phyloP scores from a whole-genome alignment of 371 early-diverging fungal species.

The Mortierella sp. region DNA sequence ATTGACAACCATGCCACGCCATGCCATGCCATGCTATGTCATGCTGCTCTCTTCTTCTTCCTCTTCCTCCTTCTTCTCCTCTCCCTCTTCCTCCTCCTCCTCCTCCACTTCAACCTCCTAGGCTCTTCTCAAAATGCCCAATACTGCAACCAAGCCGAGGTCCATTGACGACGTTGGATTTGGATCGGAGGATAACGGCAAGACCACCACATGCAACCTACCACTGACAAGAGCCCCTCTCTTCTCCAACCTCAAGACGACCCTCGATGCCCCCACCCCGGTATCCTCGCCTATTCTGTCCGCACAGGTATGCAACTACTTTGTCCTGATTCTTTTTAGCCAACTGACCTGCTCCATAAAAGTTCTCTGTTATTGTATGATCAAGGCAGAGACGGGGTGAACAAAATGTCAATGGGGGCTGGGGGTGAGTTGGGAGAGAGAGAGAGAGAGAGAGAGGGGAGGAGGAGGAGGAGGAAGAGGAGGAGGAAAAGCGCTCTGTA shows the following conservation, averaged over 20 bases:
- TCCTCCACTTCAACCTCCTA: constrained; percentile 9
- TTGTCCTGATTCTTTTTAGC: too few species aligned
- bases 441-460: background rate
- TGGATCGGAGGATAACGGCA: background rate
- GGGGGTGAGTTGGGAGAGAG: background rate
- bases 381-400: background rate
- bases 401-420: background rate
- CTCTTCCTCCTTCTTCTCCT: too few species aligned
- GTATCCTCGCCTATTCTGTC: constrained; percentile 21
- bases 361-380: background rate
- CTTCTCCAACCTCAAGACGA: constrained; percentile 16
- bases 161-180: constrained; percentile 29
- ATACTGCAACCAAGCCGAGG: constrained; percentile 39
- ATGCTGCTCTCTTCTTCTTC: background rate
- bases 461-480: background rate
- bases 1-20: too few species aligned
- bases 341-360: too few species aligned
- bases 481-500: background rate
- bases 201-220: constrained; percentile 11
- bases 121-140: constrained; percentile 47
- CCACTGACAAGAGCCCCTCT: constrained; percentile 16
- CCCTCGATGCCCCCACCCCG: constrained; percentile 2
- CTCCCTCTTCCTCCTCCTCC: background rate
- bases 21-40: too few species aligned
- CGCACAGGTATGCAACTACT: constrained; percentile 19